Percentiles rank a stretch among this genome's conserved stretches.
Conservation (phyloP, 768 basidiomycete genomes). For the Pulveroboletus ravenelii region DNA sequence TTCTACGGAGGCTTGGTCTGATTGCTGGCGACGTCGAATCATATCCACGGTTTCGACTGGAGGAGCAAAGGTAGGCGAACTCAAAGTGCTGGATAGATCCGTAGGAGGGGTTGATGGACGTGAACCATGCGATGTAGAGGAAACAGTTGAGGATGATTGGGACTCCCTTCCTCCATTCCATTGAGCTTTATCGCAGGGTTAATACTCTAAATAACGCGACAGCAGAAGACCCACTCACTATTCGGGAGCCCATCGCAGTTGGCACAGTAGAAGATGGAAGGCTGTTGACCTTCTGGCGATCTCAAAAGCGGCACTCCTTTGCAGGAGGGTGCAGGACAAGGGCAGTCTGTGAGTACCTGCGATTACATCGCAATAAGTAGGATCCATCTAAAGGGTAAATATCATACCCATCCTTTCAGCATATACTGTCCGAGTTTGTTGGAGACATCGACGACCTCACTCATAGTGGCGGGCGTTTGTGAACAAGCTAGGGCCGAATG, state of each 20-base stretch:
- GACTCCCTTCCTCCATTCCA: conserved; percentile 22
- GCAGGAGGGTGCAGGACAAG: conserved; percentile 55
- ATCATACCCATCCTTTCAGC: conserved; percentile 68
- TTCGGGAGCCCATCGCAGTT: conserved; percentile 48
- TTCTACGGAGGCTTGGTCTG: conserved; percentile 72
- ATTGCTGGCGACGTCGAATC: conserved; percentile 69
- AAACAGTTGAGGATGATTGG: conserved; percentile 37
- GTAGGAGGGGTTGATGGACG: conserved; percentile 75
- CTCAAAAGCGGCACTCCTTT: conserved; percentile 64
- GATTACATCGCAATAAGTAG: conserved; percentile 6
- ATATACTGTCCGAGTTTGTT: conserved; percentile 62
- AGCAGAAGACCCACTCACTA: conserved; percentile 25
- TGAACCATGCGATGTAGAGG: conserved; percentile 51
- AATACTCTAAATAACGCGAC: conserved; percentile 1
- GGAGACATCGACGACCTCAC: conserved; percentile 53
- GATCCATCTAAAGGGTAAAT: neutral
- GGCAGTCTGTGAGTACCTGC: conserved; percentile 61
- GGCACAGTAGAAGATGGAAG: conserved; percentile 53
- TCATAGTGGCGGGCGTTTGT: conserved; percentile 35
- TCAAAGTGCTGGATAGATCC: conserved; percentile 57
- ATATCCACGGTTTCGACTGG: conserved; percentile 64
- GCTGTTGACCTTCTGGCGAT: conserved; percentile 51
- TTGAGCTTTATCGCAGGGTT: conserved; percentile 12
- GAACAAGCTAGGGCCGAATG: conserved; percentile 1
- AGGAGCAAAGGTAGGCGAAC: conserved; percentile 60